Conservation (phyloP, 192 early-diverging fungal species). For the Spizellomyces punctatus region DNA sequence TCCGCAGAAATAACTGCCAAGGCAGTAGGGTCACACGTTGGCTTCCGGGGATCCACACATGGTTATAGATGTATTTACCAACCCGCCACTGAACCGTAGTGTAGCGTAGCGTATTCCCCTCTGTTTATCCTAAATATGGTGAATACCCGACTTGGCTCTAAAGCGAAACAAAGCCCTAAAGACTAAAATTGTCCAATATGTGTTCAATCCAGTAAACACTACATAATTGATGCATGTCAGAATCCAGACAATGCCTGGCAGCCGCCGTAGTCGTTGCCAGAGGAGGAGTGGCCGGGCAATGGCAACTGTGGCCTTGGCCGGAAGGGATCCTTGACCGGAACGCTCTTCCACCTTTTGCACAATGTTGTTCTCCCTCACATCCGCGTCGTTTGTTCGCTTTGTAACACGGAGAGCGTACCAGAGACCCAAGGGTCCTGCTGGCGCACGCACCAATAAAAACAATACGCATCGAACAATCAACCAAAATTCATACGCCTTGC, state of each 20-base stretch:
- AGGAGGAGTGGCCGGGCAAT: not conserved
- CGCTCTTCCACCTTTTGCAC: not conserved
- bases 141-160: not conserved
- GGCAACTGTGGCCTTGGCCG: not conserved
- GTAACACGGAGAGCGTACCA: conserved; percentile 17
- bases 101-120: not conserved
- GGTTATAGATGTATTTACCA: too few species aligned
- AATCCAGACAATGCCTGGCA: conserved; percentile 13
- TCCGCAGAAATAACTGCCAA: too few species aligned
- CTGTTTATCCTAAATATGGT: conserved; percentile 28
- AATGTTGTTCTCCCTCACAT: not conserved
- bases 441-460: conserved; percentile 32
- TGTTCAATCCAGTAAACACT: conserved; percentile 34
- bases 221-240: conserved; percentile 26
- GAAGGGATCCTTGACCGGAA: not conserved
- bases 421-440: conserved; percentile 19
- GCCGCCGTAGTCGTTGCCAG: conserved; percentile 9
- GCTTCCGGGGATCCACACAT: too few species aligned
- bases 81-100: too few species aligned
- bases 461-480: conserved; percentile 17
- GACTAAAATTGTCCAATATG: conserved; percentile 35
- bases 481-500: not conserved
- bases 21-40: too few species aligned
- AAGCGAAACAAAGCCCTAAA: conserved; percentile 4
- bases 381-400: not conserved